phyloP scores from a whole-genome alignment of 1,139 yeast species.

The Wickerhamiella pararugosa region DNA sequence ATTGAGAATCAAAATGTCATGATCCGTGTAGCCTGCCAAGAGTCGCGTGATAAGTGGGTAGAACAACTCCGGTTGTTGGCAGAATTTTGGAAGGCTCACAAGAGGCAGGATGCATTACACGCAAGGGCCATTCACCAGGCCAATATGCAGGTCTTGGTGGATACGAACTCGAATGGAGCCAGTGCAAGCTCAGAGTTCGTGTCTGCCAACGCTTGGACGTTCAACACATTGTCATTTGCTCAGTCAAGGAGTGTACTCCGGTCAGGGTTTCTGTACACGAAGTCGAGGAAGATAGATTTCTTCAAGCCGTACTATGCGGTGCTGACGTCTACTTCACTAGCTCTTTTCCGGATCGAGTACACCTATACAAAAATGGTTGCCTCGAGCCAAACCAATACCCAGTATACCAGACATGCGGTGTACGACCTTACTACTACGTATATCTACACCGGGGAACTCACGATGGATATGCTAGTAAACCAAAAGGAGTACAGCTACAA shows the following conservation, averaged over 20 bases:
- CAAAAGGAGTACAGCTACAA: slow-evolving; percentile 26
- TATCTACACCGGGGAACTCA: slow-evolving; percentile 54
- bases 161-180: neutral
- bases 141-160: neutral
- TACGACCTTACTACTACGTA: slow-evolving; percentile 43
- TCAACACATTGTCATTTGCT: slow-evolving; percentile 43
- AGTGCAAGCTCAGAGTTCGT: slow-evolving; percentile 35
- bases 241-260: slow-evolving; percentile 42
- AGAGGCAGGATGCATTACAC: slow-evolving; percentile 27
- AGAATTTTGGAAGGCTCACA: slow-evolving; percentile 45
- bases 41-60: slow-evolving; percentile 54
- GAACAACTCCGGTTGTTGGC: slow-evolving; percentile 30
- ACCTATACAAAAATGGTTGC: slow-evolving; percentile 1
- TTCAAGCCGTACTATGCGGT: slow-evolving; percentile 49
- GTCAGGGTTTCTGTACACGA: slow-evolving; percentile 53
- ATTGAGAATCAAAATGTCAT: slow-evolving; percentile 34
- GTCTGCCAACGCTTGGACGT: slow-evolving; percentile 36
- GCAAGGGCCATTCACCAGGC: neutral
- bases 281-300: slow-evolving; percentile 50
- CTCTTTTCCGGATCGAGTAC: slow-evolving; percentile 30
- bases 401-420: slow-evolving; percentile 14
- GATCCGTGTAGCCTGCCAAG: slow-evolving; percentile 41
- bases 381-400: neutral
- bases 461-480: slow-evolving; percentile 42
- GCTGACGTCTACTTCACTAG: slow-evolving; percentile 52